phyloP scores from a whole-genome alignment of 495 filamentous ascomycete species.

The Penicillium dipodomyicola region DNA sequence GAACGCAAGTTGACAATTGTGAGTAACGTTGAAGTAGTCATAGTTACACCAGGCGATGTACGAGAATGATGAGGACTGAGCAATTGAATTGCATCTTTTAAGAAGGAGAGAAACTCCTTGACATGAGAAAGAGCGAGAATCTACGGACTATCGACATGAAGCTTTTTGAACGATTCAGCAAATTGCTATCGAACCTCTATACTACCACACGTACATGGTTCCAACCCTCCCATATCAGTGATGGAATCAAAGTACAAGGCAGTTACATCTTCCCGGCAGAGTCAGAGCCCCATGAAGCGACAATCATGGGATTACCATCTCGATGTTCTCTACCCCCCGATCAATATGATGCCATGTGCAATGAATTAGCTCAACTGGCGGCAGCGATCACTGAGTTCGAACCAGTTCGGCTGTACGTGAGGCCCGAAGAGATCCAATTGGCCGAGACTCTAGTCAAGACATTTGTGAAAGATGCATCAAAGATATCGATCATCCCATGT shows the following conservation, averaged over 20 bases:
- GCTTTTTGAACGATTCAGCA: constrained; percentile 4
- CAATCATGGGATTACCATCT: constrained; percentile 27
- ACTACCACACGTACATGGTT: not conserved
- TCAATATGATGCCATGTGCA: constrained; percentile 21
- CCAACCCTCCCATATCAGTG: not conserved
- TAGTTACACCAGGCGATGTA: constrained; percentile 7
- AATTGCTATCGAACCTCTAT: not conserved
- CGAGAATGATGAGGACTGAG: not conserved
- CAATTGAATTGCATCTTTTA: constrained; percentile 4
- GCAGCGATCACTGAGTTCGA: constrained; percentile 25
- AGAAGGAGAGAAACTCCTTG: constrained; percentile 2
- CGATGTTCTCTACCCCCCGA: constrained; percentile 15
- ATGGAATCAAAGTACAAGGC: constrained; percentile 9
- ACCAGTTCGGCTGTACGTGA: constrained; percentile 25
- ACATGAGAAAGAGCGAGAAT: not conserved
- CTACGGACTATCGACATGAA: not conserved
- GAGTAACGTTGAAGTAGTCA: constrained; percentile 7
- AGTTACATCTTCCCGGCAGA: constrained; percentile 23
- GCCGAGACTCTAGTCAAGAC: constrained; percentile 17
- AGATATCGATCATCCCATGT: constrained; percentile 20
- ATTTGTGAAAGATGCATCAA: constrained; percentile 6
- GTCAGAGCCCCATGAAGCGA: constrained; percentile 21
- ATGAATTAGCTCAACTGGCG: constrained; percentile 22
- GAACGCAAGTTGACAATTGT: not conserved
- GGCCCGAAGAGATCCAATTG: constrained; percentile 22